Evolutionary conservation across 2,329 filamentous ascomycete genomes (phyloP).

Genomic region (Pyricularia sp.): DNA sequence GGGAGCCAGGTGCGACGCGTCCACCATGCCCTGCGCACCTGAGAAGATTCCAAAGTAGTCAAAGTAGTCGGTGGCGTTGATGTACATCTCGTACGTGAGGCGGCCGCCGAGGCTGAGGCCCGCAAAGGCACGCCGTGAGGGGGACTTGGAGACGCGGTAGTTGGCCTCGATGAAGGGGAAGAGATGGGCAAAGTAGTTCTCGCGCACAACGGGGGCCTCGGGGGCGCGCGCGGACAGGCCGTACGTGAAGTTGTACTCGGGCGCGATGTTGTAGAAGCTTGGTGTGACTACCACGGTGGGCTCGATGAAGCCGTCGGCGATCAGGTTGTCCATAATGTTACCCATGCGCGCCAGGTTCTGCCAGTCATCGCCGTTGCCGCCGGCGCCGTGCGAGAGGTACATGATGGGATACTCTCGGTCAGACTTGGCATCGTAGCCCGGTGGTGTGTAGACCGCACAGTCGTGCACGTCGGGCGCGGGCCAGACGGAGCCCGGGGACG

Average conservation of each 20-base stretch:
- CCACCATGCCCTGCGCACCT: constrained; percentile 9
- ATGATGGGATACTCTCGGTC: constrained; percentile 15
- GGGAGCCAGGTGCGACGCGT: constrained; percentile 9
- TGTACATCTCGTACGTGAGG: constrained; percentile 18
- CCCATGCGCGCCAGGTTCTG: constrained; percentile 16
- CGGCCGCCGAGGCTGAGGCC: constrained; percentile 16
- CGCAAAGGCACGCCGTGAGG: constrained; percentile 15
- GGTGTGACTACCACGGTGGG: constrained; percentile 18
- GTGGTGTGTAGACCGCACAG: constrained; percentile 14
- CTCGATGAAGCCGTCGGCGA: constrained; percentile 14
- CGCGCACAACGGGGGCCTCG: constrained; percentile 10
- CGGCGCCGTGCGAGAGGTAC: constrained; percentile 17
- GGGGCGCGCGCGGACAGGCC: constrained; percentile 11
- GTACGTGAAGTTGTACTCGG: constrained; percentile 12
- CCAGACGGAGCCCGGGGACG: constrained; percentile 16
- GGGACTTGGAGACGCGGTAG: constrained; percentile 13
- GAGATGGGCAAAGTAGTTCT: constrained; percentile 14
- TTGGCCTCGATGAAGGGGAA: constrained; percentile 15
- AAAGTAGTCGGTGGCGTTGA: constrained; percentile 17
- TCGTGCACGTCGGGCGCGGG: constrained; percentile 16
- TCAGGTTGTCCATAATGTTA: constrained; percentile 17
- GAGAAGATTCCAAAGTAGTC: constrained; percentile 17
- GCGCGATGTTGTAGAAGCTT: constrained; percentile 16
- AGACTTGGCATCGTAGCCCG: constrained; percentile 11
- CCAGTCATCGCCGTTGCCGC: constrained; percentile 17